These are phyloP conservation scores for Paramecium sexaurelia DNA, from an alignment of 73 alveolate genomes.

Conservation along the genomic window DNA sequence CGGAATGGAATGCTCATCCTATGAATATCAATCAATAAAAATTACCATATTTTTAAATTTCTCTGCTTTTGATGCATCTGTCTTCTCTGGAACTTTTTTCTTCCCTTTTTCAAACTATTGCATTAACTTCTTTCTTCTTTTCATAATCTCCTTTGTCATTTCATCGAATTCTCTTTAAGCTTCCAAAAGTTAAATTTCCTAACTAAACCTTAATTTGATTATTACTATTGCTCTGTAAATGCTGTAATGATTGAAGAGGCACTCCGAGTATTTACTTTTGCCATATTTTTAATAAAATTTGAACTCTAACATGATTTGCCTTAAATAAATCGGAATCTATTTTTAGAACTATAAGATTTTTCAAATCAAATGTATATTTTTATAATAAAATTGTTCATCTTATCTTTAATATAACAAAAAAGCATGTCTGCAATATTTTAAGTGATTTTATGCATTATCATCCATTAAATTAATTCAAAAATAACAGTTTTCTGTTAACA, in stretches of 20 bases:
- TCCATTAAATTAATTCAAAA: too few relatives aligned
- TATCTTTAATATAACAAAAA: background rate
- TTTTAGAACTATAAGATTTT: background rate
- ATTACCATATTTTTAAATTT: constrained; percentile 24
- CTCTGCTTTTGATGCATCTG: constrained; percentile 54
- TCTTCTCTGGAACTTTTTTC: background rate
- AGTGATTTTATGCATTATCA: too few relatives aligned
- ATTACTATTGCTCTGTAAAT: constrained; percentile 19
- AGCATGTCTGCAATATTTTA: too few relatives aligned
- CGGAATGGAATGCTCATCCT: constrained; percentile 76
- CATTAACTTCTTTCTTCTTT: constrained; percentile 20
- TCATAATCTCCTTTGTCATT: background rate
- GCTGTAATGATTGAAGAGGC: constrained; percentile 30
- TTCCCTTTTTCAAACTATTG: background rate
- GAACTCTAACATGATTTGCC: background rate
- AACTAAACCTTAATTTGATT: background rate
- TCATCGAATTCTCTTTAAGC: constrained; percentile 41
- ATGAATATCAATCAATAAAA: background rate
- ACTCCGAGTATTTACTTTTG: background rate
- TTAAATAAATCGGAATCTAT: background rate
- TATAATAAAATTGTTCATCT: background rate
- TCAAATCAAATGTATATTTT: background rate
- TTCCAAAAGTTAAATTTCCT: background rate
- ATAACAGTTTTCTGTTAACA: too few relatives aligned
- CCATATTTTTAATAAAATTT: background rate